Percentiles rank a stretch among this genome's conserved stretches.
Conservation (phyloP, 2,329 filamentous ascomycete species). For the Fusarium buharicum region DNA sequence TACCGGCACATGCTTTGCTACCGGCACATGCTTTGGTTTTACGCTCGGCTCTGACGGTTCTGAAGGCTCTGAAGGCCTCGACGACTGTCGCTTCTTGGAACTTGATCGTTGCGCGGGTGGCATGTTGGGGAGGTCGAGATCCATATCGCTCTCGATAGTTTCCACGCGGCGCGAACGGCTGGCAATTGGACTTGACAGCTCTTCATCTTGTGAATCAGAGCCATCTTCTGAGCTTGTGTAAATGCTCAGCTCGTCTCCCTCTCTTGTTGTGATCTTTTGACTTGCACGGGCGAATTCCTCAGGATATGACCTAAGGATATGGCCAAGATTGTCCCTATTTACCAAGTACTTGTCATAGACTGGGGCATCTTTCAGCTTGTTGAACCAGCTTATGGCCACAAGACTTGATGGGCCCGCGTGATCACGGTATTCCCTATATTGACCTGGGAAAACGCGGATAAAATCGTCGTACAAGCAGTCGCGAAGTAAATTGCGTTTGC, state of each 20-base stretch:
- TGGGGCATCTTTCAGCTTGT: slow-evolving; percentile 35
- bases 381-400: slow-evolving; percentile 57
- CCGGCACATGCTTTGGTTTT: background rate
- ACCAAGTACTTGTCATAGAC: slow-evolving; percentile 49
- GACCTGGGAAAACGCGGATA: slow-evolving; percentile 56
- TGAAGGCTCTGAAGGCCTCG: background rate
- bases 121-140: slow-evolving; percentile 24
- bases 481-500: slow-evolving; percentile 49
- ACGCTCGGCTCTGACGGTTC: background rate
- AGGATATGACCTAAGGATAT: slow-evolving; percentile 50
- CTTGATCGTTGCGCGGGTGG: slow-evolving; percentile 1
- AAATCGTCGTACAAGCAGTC: slow-evolving; percentile 65
- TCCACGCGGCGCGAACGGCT: background rate
- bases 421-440: slow-evolving; percentile 56
- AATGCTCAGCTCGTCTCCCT: slow-evolving; percentile 19
- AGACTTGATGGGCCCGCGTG: slow-evolving; percentile 45
- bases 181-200: background rate
- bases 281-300: slow-evolving; percentile 45
- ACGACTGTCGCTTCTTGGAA: slow-evolving; percentile 1
- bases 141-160: slow-evolving; percentile 27
- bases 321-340: slow-evolving; percentile 49
- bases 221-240: slow-evolving; percentile 33
- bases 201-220: background rate
- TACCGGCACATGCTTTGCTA: background rate
- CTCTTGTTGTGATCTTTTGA: slow-evolving; percentile 19